A percentile compares a stretch with the other conserved stretches of the same genome.
Conservation (phyloP, 2,329 filamentous ascomycete species). For the Aspergillus chevalieri region DNA sequence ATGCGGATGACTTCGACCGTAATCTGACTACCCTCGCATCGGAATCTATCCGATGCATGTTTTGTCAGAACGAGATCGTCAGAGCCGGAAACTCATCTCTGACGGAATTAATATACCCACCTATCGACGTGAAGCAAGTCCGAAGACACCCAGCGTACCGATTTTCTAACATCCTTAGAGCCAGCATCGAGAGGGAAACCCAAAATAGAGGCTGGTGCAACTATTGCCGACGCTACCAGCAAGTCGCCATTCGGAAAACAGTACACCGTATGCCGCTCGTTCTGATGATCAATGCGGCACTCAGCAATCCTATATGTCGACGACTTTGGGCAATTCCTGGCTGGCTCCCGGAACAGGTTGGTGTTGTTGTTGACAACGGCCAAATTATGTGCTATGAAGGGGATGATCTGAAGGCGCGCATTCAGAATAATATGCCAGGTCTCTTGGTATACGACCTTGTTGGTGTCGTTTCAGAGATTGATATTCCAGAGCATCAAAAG, state of each 20-base stretch:
- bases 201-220: constrained; percentile 91
- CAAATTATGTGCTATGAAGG: constrained; percentile 94
- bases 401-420: constrained; percentile 72
- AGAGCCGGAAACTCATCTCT: constrained; percentile 72
- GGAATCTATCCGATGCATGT: constrained; percentile 68
- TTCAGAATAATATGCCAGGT: constrained; percentile 71
- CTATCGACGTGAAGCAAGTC: constrained; percentile 46
- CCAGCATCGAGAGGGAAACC: constrained; percentile 81
- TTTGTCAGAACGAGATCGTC: constrained; percentile 80
- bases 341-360: constrained; percentile 91
- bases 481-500: constrained; percentile 76
- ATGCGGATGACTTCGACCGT: constrained; percentile 63
- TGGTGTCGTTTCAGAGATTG: constrained; percentile 83
- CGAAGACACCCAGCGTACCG: constrained; percentile 45
- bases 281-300: constrained; percentile 77
- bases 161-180: constrained; percentile 89
- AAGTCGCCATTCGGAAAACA: constrained; percentile 75
- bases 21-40: constrained; percentile 44
- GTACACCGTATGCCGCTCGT: constrained; percentile 77
- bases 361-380: constrained; percentile 82
- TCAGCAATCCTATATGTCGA: constrained; percentile 64
- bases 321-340: constrained; percentile 77
- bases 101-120: constrained; percentile 79
- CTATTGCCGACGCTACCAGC: constrained; percentile 84
- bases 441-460: constrained; percentile 88